Percentiles rank a stretch among this genome's conserved stretches.
These are phyloP conservation scores for Epicoccum nigrum DNA, from an alignment of 2,329 filamentous ascomycete genomes.

Conservation along the genomic window DNA sequence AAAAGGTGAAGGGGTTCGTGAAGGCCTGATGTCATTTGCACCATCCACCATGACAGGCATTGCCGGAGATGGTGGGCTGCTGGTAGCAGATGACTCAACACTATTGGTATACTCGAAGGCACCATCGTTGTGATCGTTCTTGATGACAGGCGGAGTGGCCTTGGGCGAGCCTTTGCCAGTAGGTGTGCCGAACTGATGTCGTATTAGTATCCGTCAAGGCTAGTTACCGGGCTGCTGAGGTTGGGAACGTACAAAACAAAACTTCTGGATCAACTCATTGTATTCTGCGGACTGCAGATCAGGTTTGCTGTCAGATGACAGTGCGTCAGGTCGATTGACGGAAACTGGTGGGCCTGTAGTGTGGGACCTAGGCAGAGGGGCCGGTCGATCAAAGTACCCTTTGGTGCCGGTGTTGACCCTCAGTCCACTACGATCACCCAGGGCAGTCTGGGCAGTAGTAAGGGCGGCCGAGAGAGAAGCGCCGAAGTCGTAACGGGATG, in stretches of 20 bases:
- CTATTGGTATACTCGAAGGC: slow-evolving; percentile 38
- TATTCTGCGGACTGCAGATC: slow-evolving; percentile 87
- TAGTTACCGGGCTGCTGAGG: slow-evolving; percentile 43
- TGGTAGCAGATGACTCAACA: slow-evolving; percentile 43
- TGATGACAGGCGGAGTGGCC: slow-evolving; percentile 32
- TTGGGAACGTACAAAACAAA: slow-evolving; percentile 94
- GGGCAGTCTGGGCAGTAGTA: slow-evolving; percentile 70
- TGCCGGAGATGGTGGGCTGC: slow-evolving; percentile 45
- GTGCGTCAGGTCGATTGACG: slow-evolving; percentile 58
- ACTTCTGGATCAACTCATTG: slow-evolving; percentile 96
- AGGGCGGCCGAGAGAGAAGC: slow-evolving; percentile 88
- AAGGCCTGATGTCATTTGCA: slow-evolving; percentile 42
- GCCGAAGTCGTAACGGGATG: slow-evolving; percentile 93
- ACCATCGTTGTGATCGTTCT: slow-evolving; percentile 37
- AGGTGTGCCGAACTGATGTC: slow-evolving; percentile 58
- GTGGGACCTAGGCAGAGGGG: slow-evolving; percentile 45
- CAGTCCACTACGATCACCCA: slow-evolving; percentile 62
- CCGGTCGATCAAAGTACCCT: slow-evolving; percentile 49
- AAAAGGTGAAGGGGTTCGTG: slow-evolving; percentile 44
- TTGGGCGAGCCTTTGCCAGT: slow-evolving; percentile 50
- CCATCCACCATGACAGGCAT: slow-evolving; percentile 48
- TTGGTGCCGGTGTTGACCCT: slow-evolving; percentile 36
- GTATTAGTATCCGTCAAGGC: slow-evolving; percentile 50
- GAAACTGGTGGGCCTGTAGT: slow-evolving; percentile 44
- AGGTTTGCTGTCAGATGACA: slow-evolving; percentile 64